Evolutionary conservation across 2,329 filamentous ascomycete genomes (phyloP).

Genomic region (Chaetomiaceae sp.): DNA sequence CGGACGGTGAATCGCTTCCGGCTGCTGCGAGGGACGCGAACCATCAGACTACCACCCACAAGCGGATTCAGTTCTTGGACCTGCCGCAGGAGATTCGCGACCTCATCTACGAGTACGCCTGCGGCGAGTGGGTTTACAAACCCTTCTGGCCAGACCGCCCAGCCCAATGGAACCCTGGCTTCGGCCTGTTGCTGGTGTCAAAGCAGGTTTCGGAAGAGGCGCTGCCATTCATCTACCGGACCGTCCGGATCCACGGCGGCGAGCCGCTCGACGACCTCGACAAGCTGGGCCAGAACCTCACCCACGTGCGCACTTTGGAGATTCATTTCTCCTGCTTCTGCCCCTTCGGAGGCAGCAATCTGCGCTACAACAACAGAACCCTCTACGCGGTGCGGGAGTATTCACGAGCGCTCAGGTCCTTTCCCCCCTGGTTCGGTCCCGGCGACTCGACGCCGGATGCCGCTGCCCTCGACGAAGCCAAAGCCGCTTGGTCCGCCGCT

Average conservation of each 20-base stretch:
- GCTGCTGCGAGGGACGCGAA: too few relatives aligned
- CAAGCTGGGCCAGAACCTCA: background rate
- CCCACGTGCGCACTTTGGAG: background rate
- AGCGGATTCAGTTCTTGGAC: background rate
- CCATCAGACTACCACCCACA: too few relatives aligned
- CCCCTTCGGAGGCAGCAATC: background rate
- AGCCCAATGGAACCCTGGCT: background rate
- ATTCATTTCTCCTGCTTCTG: constrained; percentile 1
- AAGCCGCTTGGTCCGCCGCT: background rate
- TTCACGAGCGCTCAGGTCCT: too few relatives aligned
- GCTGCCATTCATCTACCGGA: background rate
- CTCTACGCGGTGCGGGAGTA: background rate
- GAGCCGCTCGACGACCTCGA: background rate
- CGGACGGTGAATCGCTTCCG: too few relatives aligned
- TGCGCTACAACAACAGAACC: background rate
- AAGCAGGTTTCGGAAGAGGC: background rate
- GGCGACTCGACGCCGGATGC: too few relatives aligned
- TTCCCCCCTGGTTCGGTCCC: too few relatives aligned
- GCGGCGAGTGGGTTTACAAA: background rate
- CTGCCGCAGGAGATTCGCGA: background rate
- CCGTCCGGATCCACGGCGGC: background rate
- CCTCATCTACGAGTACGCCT: background rate
- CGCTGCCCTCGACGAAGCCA: too few relatives aligned
- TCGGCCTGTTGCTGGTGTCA: background rate
- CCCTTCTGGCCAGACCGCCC: background rate